A percentile compares a stretch with the other conserved stretches of the same genome.
phyloP scores from a whole-genome alignment of 2,329 filamentous ascomycete genomes.

The Penicillium glabrum region DNA sequence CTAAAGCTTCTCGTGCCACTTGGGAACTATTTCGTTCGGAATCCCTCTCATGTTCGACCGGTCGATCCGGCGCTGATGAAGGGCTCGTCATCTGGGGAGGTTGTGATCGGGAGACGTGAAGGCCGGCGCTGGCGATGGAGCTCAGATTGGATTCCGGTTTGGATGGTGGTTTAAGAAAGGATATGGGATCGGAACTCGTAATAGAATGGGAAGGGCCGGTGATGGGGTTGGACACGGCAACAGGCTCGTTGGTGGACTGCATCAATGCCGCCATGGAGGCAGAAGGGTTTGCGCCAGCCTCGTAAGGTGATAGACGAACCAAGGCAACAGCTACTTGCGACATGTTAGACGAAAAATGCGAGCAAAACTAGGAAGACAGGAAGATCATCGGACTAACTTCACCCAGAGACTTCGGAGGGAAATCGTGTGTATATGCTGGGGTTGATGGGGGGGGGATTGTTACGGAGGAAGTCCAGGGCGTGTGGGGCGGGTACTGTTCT shows the following conservation, averaged over 20 bases:
- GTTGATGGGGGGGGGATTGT: constrained; percentile 9
- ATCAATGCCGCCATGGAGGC: constrained; percentile 46
- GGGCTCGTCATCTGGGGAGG: constrained; percentile 43
- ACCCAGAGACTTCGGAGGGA: constrained; percentile 16
- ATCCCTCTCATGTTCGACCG: constrained; percentile 33
- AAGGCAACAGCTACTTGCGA: constrained; percentile 32
- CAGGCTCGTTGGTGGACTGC: constrained; percentile 42
- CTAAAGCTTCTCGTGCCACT: constrained; percentile 43
- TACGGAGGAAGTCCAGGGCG: constrained; percentile 26
- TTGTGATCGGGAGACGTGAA: constrained; percentile 41
- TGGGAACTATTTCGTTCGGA: constrained; percentile 39
- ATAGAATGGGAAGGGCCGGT: constrained; percentile 29
- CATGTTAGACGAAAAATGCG: constrained; percentile 33
- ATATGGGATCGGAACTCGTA: constrained; percentile 31
- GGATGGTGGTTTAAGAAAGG: constrained; percentile 34
- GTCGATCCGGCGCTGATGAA: constrained; percentile 53
- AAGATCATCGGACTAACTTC: constrained; percentile 18
- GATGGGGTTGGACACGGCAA: constrained; percentile 38
- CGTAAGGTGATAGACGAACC: constrained; percentile 28
- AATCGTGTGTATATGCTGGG: not conserved
- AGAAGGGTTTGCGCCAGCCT: constrained; percentile 31
- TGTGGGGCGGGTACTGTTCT: constrained; percentile 32
- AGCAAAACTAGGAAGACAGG: not conserved
- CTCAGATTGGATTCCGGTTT: constrained; percentile 40
- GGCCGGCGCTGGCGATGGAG: constrained; percentile 44